Percentiles rank a stretch among this genome's conserved stretches.
Conservation (phyloP, 768 basidiomycete genomes). For the Rhizopogon vesiculosus region DNA sequence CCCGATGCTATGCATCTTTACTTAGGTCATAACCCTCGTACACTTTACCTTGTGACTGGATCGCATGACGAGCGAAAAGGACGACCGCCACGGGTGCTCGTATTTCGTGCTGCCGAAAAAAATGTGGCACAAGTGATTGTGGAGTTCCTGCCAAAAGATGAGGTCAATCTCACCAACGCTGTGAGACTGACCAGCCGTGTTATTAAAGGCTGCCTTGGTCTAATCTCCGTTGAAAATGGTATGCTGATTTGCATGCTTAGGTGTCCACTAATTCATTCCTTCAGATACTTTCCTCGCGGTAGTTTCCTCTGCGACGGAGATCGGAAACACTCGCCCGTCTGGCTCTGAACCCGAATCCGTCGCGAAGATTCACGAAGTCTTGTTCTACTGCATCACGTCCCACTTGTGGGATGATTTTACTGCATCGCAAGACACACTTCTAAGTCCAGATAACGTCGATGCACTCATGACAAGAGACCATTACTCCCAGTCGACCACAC, state of each 20-base stretch:
- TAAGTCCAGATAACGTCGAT: slow-evolving; percentile 57
- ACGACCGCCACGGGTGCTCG: slow-evolving; percentile 56
- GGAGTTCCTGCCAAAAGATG: slow-evolving; percentile 73
- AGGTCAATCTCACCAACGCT: slow-evolving; percentile 63
- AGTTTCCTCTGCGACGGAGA: slow-evolving; percentile 68
- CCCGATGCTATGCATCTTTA: slow-evolving; percentile 62
- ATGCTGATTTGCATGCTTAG: slow-evolving; percentile 14
- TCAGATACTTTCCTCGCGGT: slow-evolving; percentile 84
- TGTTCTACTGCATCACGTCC: slow-evolving; percentile 84
- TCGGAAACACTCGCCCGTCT: slow-evolving; percentile 67
- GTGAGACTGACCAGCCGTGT: slow-evolving; percentile 65
- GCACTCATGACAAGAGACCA: slow-evolving; percentile 39
- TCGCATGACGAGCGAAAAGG: slow-evolving; percentile 61
- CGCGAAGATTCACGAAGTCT: slow-evolving; percentile 82
- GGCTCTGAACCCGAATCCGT: slow-evolving; percentile 58
- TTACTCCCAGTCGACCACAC: slow-evolving; percentile 33
- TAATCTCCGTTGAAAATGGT: slow-evolving; percentile 73
- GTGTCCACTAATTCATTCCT: neutral
- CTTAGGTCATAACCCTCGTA: slow-evolving; percentile 61
- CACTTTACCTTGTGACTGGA: slow-evolving; percentile 69
- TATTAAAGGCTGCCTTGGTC: slow-evolving; percentile 81
- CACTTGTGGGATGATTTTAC: slow-evolving; percentile 79
- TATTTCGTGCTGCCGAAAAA: slow-evolving; percentile 61
- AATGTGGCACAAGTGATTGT: slow-evolving; percentile 68
- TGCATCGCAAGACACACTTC: slow-evolving; percentile 43